phyloP scores from a whole-genome alignment of 179 eudicot species.

The Dionaea muscipula region DNA sequence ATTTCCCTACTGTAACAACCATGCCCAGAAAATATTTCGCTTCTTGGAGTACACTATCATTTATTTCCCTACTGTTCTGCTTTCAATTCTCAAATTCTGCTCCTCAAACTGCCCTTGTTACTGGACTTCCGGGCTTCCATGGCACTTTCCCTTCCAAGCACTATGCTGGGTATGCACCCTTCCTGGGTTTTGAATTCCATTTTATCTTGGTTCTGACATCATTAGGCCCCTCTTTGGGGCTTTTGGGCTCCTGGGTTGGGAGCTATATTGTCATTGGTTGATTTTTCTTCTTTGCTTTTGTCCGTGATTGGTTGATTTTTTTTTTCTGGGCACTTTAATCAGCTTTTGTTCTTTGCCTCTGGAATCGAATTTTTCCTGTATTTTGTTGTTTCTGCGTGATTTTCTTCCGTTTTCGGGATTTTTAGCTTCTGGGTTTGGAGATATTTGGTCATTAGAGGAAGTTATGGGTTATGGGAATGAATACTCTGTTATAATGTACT shows the following conservation, averaged over 20 bases:
- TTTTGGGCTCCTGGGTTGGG: no score
- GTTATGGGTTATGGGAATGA: not conserved
- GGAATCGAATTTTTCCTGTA: not conserved
- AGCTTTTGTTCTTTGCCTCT: not conserved
- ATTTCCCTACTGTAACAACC: no score
- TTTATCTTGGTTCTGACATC: not conserved
- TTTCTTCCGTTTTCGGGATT: not conserved
- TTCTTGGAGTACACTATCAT: no score
- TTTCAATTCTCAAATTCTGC: conserved; percentile 35
- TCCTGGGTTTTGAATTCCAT: not conserved
- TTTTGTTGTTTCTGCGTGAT: not conserved
- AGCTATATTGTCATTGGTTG: no score
- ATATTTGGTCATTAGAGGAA: not conserved
- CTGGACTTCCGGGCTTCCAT: conserved; percentile 65
- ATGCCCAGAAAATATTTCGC: no score
- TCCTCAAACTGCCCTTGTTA: conserved; percentile 50
- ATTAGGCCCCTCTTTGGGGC: not conserved
- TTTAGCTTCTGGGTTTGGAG: not conserved
- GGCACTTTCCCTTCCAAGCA: conserved; percentile 78
- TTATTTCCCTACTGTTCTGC: not conserved
- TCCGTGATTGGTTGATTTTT: no score
- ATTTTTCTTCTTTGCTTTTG: no score
- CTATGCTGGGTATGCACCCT: conserved; percentile 52
- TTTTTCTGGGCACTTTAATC: no score
- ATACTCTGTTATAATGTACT: not conserved